Evolutionary conservation across 1,139 yeast species (phyloP).

Genomic region (Pichia sp.): DNA sequence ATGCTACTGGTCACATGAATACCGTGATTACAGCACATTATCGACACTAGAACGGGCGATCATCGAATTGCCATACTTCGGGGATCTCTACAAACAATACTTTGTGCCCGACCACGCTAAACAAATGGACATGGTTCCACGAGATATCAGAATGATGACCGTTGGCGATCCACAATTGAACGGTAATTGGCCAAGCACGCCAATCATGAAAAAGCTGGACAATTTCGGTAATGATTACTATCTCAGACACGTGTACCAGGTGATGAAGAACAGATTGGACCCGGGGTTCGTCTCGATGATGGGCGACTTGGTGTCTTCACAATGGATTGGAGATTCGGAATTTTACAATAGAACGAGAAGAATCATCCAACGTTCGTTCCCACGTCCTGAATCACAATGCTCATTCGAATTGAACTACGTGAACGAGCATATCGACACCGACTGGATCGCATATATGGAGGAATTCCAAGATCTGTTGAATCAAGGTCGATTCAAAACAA

Average conservation of each 20-base stretch:
- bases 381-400: conserved; percentile 50
- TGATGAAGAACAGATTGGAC: conserved; percentile 56
- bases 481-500: conserved; percentile 36
- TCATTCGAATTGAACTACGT: conserved; percentile 47
- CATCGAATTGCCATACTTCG: conserved; percentile 35
- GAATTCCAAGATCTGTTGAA: conserved; percentile 42
- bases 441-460: conserved; percentile 51
- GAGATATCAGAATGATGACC: conserved; percentile 65
- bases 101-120: conserved; percentile 22
- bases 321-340: conserved; percentile 90
- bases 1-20: conserved; percentile 55
- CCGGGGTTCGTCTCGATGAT: conserved; percentile 86
- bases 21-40: conserved; percentile 21
- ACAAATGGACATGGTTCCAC: conserved; percentile 17
- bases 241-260: conserved; percentile 74
- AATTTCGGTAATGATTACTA: conserved; percentile 86
- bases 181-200: conserved; percentile 73
- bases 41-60: conserved; percentile 20
- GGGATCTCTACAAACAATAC: conserved; percentile 35
- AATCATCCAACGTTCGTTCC: conserved; percentile 63
- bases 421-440: conserved; percentile 46
- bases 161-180: conserved; percentile 98
- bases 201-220: conserved; percentile 75
- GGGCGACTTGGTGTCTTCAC: conserved; percentile 95
- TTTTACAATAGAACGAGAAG: conserved; percentile 76